These are phyloP conservation scores for Arachis monticola DNA, from an alignment of 331 rosid species.

Conservation along the genomic window DNA sequence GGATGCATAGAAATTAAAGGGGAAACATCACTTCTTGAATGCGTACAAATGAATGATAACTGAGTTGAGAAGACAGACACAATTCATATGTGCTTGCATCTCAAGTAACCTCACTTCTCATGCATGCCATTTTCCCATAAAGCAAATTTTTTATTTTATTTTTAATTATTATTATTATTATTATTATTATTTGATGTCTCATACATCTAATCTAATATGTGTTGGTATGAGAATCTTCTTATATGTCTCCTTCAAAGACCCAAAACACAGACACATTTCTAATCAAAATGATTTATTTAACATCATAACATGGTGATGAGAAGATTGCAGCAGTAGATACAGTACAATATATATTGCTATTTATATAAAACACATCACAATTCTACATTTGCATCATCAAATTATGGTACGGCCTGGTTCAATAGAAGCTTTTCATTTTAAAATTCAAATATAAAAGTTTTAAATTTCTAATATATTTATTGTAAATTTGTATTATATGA, in stretches of 20 bases:
- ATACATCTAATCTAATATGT: background rate
- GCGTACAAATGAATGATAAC: background rate
- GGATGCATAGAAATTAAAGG: conserved; percentile 34
- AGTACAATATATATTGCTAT: background rate
- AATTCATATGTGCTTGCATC: conserved; percentile 34
- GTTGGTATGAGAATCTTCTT: background rate
- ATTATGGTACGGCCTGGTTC: too few species aligned
- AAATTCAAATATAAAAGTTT: too few species aligned
- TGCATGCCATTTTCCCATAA: conserved; percentile 29
- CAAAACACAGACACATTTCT: background rate
- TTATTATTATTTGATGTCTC: background rate
- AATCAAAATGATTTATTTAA: background rate
- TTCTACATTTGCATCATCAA: too few species aligned
- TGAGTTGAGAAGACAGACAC: conserved; percentile 42
- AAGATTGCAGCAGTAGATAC: background rate
- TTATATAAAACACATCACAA: too few species aligned
- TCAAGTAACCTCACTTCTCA: conserved; percentile 39
- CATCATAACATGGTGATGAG: background rate
- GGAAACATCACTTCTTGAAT: conserved; percentile 43
- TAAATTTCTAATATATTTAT: too few species aligned
- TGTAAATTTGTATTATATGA: too few species aligned
- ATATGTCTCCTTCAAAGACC: background rate
- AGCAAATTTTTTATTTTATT: background rate
- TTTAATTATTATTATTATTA: too few species aligned
- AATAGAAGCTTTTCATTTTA: too few species aligned